phyloP scores from a whole-genome alignment of 192 early-diverging fungal species.

The Backusella mclennaniae region DNA sequence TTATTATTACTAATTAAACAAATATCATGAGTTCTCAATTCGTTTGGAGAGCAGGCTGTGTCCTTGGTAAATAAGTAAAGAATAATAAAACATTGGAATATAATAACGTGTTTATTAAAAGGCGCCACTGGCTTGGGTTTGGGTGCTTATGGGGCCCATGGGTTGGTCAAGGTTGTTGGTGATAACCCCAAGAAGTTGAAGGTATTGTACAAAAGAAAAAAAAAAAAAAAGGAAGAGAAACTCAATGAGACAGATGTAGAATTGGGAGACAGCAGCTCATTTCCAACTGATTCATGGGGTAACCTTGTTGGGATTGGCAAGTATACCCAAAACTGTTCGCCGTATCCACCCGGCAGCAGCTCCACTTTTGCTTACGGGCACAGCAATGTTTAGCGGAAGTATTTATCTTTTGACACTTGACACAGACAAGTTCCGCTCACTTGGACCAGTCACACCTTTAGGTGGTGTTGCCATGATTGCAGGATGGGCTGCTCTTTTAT shows the following conservation, averaged over 20 bases:
- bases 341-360: constrained; percentile 38
- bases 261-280: constrained; percentile 51
- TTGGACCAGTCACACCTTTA: constrained; percentile 62
- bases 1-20: too few relatives aligned
- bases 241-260: constrained; percentile 14
- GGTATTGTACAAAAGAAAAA: not conserved
- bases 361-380: constrained; percentile 52
- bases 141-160: constrained; percentile 50
- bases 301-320: constrained; percentile 44
- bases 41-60: constrained; percentile 26
- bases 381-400: constrained; percentile 48
- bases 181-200: constrained; percentile 26
- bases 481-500: constrained; percentile 50
- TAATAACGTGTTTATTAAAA: not conserved
- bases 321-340: constrained; percentile 33
- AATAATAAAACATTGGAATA: not conserved
- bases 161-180: constrained; percentile 31
- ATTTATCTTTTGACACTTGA: constrained; percentile 59
- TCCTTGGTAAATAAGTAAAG: constrained; percentile 11
- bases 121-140: constrained; percentile 31
- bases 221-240: too few relatives aligned
- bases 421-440: constrained; percentile 32
- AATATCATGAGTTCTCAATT: constrained; percentile 10
- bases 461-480: constrained; percentile 56
- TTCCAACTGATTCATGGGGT: constrained; percentile 54